A percentile compares a stretch with the other conserved stretches of the same genome.
These are phyloP conservation scores for Sambucus nigra DNA, from an alignment of 129 eudicot genomes.

Conservation along the genomic window DNA sequence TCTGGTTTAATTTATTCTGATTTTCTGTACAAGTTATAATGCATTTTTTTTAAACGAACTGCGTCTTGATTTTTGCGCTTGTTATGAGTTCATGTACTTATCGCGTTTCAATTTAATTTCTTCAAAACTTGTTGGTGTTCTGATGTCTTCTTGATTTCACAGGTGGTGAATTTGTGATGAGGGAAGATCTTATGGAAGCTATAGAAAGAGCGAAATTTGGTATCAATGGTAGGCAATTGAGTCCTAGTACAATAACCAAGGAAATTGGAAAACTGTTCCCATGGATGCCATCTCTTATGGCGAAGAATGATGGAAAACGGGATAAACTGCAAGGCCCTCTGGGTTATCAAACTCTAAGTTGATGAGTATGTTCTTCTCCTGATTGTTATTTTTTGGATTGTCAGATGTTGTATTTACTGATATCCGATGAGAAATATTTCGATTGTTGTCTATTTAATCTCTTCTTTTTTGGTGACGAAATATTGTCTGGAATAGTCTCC, in stretches of 20 bases:
- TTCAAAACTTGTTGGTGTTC: background rate
- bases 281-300: slow-evolving; percentile 79
- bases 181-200: slow-evolving; percentile 98
- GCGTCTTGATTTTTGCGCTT: no score
- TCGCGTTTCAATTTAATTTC: background rate
- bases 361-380: slow-evolving; percentile 17
- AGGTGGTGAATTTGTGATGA: slow-evolving; percentile 83
- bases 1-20: no score
- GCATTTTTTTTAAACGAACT: no score
- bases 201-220: slow-evolving; percentile 98
- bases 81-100: no score
- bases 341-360: slow-evolving; percentile 83
- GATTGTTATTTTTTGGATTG: background rate
- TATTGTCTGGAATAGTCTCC: no score
- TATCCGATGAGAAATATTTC: background rate
- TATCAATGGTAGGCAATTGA: slow-evolving; percentile 57
- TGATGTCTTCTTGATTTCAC: slow-evolving; percentile 1
- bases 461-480: background rate
- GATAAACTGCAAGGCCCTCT: slow-evolving; percentile 37
- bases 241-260: slow-evolving; percentile 40
- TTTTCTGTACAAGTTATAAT: no score
- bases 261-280: slow-evolving; percentile 86
- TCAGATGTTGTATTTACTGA: background rate
- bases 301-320: slow-evolving; percentile 29
- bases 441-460: no score